These are phyloP conservation scores for Craterostigma plantagineum DNA, from an alignment of 257 asterid species.

Conservation along the genomic window DNA sequence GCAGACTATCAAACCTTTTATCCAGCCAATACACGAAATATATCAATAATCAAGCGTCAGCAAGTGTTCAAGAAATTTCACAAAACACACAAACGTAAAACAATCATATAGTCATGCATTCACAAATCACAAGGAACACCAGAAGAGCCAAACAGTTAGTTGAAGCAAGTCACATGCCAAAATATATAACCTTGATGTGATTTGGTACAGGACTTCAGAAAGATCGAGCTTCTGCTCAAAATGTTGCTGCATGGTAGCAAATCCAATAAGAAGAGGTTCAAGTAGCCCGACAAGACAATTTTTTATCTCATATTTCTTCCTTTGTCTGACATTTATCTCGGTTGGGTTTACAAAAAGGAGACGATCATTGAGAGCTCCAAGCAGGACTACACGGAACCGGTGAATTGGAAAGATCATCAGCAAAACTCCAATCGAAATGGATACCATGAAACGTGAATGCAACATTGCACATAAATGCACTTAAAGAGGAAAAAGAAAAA, in stretches of 20 bases:
- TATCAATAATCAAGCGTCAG: constrained; percentile 16
- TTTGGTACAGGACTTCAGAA: constrained; percentile 91
- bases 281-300: constrained; percentile 88
- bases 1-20: constrained; percentile 97
- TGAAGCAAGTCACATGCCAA: not conserved
- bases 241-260: constrained; percentile 87
- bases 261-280: constrained; percentile 98
- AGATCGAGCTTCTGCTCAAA: constrained; percentile 98
- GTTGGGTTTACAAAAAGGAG: constrained; percentile 69
- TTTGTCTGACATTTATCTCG: constrained; percentile 81
- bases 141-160: constrained; percentile 7
- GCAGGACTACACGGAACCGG: constrained; percentile 53
- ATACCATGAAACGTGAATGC: not conserved
- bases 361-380: constrained; percentile 95
- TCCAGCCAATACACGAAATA: constrained; percentile 15
- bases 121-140: constrained; percentile 6
- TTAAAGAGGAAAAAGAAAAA: not conserved
- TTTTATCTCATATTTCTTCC: constrained; percentile 88
- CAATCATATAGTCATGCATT: constrained; percentile 3
- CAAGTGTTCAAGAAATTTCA: not conserved
- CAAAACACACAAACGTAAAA: not conserved
- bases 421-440: not conserved
- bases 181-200: constrained; percentile 69
- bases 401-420: constrained; percentile 4
- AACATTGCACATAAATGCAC: not conserved